Evolutionary conservation across 2,329 filamentous ascomycete genomes (phyloP), one percentile per base, ranked within the genome.

Genomic region (Diaporthe capsici): DNA sequence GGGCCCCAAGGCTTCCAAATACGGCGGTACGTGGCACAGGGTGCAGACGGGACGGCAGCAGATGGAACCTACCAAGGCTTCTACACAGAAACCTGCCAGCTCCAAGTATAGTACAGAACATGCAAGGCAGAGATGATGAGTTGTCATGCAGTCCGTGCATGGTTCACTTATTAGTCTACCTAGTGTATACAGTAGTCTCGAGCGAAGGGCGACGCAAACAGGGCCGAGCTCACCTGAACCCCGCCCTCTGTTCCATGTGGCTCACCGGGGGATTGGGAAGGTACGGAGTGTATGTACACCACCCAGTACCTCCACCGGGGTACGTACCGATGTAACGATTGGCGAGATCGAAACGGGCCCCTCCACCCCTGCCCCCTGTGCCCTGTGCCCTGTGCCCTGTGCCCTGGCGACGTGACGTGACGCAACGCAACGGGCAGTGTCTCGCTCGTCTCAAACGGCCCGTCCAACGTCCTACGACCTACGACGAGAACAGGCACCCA

Each of bases 371-470:
- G 34, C 34, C 34, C 31, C 34, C 34, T 34, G 34, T 34, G 34
- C 34, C 63, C 63, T 68, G 44, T 51, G 7, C 63, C 47, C 63
- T 53, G 63, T 34, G 34, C 34, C 63, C 63, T 68, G 44, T 51
- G 7, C 63, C 47, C 63, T 53, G 63, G 63, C 31, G 31, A 37
- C 31, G 63, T 68, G 31, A 37, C 31, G 63, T 68, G 63, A 68
- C 63, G 63, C 63, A 68, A 53, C 63, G 13, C 63, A 68, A 68
- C 63, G 63, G 63, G 63, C 47, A 68, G 44, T 68, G 63, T 68
- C 63, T 68, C 47, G 31, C 63, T 68, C 47, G 31, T 44, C 37
- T 44, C 60, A 63, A n/a, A 37, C 31, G 31, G 39, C 47, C 31
- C 31, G 20, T 34, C 61, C 61, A 49, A 65, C 61, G 20, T 65